Conservation (phyloP, 441 rosid species). For the Macaranga tanarius region DNA sequence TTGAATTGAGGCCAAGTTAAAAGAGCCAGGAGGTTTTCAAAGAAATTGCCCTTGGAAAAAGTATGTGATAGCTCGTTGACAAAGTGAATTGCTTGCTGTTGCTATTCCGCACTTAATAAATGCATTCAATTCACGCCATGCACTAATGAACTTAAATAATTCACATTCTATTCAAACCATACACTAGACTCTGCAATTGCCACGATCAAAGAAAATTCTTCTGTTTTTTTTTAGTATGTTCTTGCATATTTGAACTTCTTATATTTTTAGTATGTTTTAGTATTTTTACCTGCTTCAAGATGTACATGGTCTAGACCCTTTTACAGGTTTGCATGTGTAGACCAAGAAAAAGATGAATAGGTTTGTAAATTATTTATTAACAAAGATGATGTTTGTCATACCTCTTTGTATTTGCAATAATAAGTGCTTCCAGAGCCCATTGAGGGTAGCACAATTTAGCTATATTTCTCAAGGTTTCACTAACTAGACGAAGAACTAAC, state of each 20-base stretch:
- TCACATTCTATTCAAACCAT: too few relatives aligned
- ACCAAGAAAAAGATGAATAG: too few relatives aligned
- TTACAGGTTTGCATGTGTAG: not conserved
- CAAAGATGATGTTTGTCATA: slow-evolving; percentile 28
- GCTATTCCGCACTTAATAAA: too few relatives aligned
- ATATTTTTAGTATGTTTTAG: too few relatives aligned
- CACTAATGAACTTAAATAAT: too few relatives aligned
- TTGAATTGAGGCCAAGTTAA: not conserved
- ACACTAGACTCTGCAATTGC: too few relatives aligned
- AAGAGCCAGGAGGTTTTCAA: not conserved
- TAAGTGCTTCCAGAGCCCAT: slow-evolving; percentile 91
- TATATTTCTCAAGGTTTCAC: slow-evolving; percentile 39
- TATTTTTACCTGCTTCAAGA: not conserved
- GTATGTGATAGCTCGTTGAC: not conserved
- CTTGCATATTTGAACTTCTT: too few relatives aligned
- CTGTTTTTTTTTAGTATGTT: too few relatives aligned
- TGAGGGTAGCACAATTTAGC: slow-evolving; percentile 68
- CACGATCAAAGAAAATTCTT: too few relatives aligned
- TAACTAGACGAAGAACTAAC: slow-evolving; percentile 91
- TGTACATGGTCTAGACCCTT: not conserved
- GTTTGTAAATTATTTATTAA: not conserved
- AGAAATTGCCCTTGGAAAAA: not conserved
- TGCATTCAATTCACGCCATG: too few relatives aligned
- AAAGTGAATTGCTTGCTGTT: not conserved
- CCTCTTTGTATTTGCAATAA: slow-evolving; percentile 78